Base-by-base conservation (phyloP, 192 early-diverging fungal genomes). In the Dissophora ornata region DNA sequence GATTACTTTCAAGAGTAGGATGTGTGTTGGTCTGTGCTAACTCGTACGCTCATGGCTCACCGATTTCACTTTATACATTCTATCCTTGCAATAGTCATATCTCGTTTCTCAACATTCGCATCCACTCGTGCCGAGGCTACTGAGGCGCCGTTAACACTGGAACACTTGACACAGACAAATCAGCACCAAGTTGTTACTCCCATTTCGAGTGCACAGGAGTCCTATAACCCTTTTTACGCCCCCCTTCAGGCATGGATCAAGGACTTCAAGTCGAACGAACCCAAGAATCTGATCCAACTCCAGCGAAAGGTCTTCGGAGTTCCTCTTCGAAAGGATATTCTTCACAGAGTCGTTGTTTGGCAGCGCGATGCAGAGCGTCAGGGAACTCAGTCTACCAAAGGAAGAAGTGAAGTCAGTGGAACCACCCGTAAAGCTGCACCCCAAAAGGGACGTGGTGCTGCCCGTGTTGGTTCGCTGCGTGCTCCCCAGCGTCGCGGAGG, bases 381-480 rank as follows among this genome's bases (percentile, higher is more conserved):
- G 73, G 96, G 95, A 41, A 98, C 97, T 10, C 90, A 92, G 49
- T 89, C 84, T 48, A 88, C 94, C 30, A 95, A 95, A 67, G 83
- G 84, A 18, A 85, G 91, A 57, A 86, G 90, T 41, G 92, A 96
- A 66, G 96, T 98, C 30, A 85, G 92, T 24, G 96, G 96, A 33
- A 89, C 93, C 1, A 87, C 90, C 40, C 75, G 87, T 44, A 98
- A 98, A 80, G 81, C 85, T 13, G 89, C 90, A 48, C 93, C 91
- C 32, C 97, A 98, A 78, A 98, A 98, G 80, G 97, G 97, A 16
- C 86, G 95, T 29, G 97, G 97, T 74, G 88, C 85, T 71, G 95
- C 97, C n/a, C 85, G 97, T 62, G 89, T 94, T 21, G 94, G 96
- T 25, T 90, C 90, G 2, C 51, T 90, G 28, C 85, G 95, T 24